Evolutionary conservation across 495 filamentous ascomycete species (phyloP).

Genomic region (Daldinia caldariorum): DNA sequence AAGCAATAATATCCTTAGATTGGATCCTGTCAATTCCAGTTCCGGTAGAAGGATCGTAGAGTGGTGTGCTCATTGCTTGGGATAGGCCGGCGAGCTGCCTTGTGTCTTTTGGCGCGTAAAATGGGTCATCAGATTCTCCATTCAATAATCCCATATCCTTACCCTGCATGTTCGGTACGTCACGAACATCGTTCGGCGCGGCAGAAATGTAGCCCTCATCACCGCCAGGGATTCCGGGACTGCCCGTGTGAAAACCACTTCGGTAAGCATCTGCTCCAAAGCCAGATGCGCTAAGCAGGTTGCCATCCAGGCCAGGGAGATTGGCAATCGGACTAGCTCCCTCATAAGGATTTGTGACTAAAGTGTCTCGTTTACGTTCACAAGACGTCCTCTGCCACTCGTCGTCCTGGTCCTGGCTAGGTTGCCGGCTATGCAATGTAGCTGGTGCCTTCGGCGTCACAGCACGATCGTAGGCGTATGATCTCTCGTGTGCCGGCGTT

Average conservation of each 20-base stretch:
- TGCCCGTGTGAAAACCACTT: constrained; percentile 56
- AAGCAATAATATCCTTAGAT: constrained; percentile 94
- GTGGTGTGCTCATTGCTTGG: constrained; percentile 84
- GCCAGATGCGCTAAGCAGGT: constrained; percentile 53
- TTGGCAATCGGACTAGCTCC: constrained; percentile 63
- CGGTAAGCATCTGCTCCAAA: constrained; percentile 51
- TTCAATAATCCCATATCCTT: constrained; percentile 69
- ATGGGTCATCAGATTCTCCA: constrained; percentile 66
- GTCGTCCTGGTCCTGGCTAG: constrained; percentile 62
- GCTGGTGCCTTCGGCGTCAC: constrained; percentile 50
- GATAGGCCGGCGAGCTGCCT: constrained; percentile 89
- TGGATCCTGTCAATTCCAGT: constrained; percentile 91
- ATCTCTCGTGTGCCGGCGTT: constrained; percentile 53
- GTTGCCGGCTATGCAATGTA: constrained; percentile 57
- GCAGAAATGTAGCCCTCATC: constrained; percentile 95
- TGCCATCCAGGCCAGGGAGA: constrained; percentile 59
- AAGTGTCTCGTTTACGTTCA: constrained; percentile 65
- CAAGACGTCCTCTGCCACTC: constrained; percentile 65
- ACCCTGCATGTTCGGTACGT: constrained; percentile 56
- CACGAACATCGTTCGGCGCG: constrained; percentile 75
- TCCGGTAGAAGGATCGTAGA: constrained; percentile 92
- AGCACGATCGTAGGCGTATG: constrained; percentile 52
- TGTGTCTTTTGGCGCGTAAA: constrained; percentile 67
- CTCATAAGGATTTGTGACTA: constrained; percentile 68
- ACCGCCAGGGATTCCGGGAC: constrained; percentile 61